Evolutionary conservation across 2,329 filamentous ascomycete species (phyloP).

Genomic region (Fusarium cyanostomum): DNA sequence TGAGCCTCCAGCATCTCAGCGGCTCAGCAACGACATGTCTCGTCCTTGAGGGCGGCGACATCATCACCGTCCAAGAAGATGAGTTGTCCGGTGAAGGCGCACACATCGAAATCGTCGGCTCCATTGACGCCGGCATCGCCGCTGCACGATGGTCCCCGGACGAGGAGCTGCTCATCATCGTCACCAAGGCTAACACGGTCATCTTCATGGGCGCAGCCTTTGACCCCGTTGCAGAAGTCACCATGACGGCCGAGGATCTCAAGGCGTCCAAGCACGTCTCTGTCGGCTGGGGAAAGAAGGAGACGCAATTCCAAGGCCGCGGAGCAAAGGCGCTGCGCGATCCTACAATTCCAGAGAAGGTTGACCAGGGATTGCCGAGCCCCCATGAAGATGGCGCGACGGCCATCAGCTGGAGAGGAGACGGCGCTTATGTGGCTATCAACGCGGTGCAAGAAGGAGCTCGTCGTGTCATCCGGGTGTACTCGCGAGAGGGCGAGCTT

Average conservation of each 20-base stretch:
- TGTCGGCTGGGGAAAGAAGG: slow-evolving; percentile 97
- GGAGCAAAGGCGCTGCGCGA: slow-evolving; percentile 87
- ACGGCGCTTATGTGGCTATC: slow-evolving; percentile 89
- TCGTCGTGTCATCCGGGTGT: slow-evolving; percentile 87
- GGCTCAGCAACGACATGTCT: slow-evolving; percentile 82
- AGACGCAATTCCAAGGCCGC: slow-evolving; percentile 96
- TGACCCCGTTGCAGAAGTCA: slow-evolving; percentile 80
- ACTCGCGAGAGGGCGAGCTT: slow-evolving; percentile 86
- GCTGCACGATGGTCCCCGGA: slow-evolving; percentile 95
- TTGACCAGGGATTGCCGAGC: slow-evolving; percentile 85
- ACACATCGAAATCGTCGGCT: slow-evolving; percentile 93
- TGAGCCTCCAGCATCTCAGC: slow-evolving; percentile 85
- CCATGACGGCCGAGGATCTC: slow-evolving; percentile 78
- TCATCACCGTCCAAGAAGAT: slow-evolving; percentile 81
- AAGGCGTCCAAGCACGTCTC: slow-evolving; percentile 93
- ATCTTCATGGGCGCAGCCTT: slow-evolving; percentile 95
- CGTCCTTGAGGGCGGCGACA: slow-evolving; percentile 89
- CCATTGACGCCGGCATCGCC: slow-evolving; percentile 89
- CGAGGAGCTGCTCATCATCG: slow-evolving; percentile 86
- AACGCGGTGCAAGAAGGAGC: slow-evolving; percentile 76
- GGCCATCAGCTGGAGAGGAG: slow-evolving; percentile 90
- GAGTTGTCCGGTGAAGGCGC: slow-evolving; percentile 63
- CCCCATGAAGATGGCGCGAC: slow-evolving; percentile 75
- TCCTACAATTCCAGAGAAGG: slow-evolving; percentile 91
- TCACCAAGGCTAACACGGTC: slow-evolving; percentile 80